Conservation (phyloP, 2,329 filamentous ascomycete genomes). For the Exserohilum rostratum region DNA sequence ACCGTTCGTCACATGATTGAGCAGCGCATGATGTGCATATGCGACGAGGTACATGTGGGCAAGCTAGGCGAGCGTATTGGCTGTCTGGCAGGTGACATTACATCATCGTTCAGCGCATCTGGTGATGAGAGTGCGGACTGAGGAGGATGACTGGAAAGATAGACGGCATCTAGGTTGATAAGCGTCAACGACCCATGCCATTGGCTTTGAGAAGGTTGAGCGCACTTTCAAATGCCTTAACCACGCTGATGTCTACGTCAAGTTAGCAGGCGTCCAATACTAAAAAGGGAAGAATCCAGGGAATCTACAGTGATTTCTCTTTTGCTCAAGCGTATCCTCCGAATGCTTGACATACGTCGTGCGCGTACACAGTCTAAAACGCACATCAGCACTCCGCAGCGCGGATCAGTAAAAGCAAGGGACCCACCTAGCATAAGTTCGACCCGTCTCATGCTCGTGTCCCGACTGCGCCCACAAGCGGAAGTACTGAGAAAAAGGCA, state of each 20-base stretch:
- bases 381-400: background rate
- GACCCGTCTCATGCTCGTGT: conserved; percentile 73
- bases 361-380: conserved; percentile 73
- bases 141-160: conserved; percentile 22
- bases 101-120: background rate
- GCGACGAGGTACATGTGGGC: conserved; percentile 4
- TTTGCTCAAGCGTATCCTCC: conserved; percentile 73
- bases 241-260: conserved; percentile 52
- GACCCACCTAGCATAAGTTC: conserved; percentile 74
- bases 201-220: conserved; percentile 50
- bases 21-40: conserved; percentile 25
- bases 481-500: conserved; percentile 67
- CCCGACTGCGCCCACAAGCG: conserved; percentile 77
- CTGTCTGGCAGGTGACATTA: background rate
- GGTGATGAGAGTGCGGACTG: conserved; percentile 2
- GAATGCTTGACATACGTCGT: conserved; percentile 75
- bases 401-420: background rate
- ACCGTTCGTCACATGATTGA: conserved; percentile 18
- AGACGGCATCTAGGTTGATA: conserved; percentile 30
- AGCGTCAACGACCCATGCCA: conserved; percentile 35
- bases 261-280: background rate
- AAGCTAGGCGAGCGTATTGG: background rate
- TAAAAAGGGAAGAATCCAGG: background rate
- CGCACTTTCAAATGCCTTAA: conserved; percentile 57
- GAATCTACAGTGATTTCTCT: conserved; percentile 77